These are phyloP conservation scores for Malassezia japonica DNA, from an alignment of 1,284 basidiomycete species.

Conservation along the genomic window DNA sequence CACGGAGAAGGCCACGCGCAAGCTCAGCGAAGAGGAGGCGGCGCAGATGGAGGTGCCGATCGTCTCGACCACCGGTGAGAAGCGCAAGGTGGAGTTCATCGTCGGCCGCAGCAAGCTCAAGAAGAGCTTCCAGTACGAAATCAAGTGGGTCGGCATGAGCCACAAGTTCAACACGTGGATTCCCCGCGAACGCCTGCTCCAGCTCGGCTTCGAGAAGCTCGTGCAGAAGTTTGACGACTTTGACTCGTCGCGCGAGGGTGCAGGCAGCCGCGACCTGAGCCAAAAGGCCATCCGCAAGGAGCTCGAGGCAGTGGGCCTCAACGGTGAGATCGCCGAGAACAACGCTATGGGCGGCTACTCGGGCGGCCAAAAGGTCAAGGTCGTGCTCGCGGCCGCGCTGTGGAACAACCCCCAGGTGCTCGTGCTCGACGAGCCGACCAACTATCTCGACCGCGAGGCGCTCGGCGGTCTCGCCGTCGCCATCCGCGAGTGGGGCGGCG, in stretches of 20 bases:
- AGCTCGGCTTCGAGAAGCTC: slow-evolving; percentile 81
- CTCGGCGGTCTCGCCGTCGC: slow-evolving; percentile 88
- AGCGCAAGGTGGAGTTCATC: slow-evolving; percentile 75
- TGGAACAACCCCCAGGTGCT: slow-evolving; percentile 48
- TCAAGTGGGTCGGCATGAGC: slow-evolving; percentile 91
- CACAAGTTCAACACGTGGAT: slow-evolving; percentile 93
- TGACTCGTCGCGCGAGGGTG: slow-evolving; percentile 65
- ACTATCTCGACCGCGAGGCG: slow-evolving; percentile 62
- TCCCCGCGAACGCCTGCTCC: slow-evolving; percentile 74
- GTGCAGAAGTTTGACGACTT: slow-evolving; percentile 94
- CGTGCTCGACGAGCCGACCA: slow-evolving; percentile 64
- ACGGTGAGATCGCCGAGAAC: slow-evolving; percentile 54
- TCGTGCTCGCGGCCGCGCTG: slow-evolving; percentile 51
- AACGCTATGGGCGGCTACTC: slow-evolving; percentile 42
- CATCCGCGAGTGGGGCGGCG: slow-evolving; percentile 91
- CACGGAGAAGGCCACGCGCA: slow-evolving; percentile 78
- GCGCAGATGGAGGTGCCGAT: slow-evolving; percentile 74
- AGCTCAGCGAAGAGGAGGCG: slow-evolving; percentile 78
- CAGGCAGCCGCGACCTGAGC: slow-evolving; percentile 59
- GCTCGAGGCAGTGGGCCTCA: slow-evolving; percentile 68
- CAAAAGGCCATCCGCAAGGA: slow-evolving; percentile 46
- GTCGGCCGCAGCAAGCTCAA: slow-evolving; percentile 97
- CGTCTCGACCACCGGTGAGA: slow-evolving; percentile 80
- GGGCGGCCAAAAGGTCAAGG: slow-evolving; percentile 83
- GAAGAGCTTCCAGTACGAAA: slow-evolving; percentile 81